These are phyloP conservation scores for Kodamaea sagamina DNA, from an alignment of 805 yeast species.

Conservation along the genomic window DNA sequence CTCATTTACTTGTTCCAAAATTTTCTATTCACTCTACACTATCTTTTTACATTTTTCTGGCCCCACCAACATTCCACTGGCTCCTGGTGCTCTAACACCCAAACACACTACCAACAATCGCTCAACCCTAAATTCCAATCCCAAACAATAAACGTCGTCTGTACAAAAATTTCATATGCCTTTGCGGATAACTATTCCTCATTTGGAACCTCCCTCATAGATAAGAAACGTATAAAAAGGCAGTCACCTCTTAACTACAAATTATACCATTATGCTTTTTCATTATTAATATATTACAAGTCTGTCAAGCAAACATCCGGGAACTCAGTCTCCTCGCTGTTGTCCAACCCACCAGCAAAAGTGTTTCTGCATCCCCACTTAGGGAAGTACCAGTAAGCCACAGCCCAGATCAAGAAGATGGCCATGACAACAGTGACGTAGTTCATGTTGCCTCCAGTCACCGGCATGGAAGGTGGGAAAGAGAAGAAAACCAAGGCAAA, in stretches of 20 bases:
- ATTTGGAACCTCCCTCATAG: too few species aligned
- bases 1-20: too few species aligned
- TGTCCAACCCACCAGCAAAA: slow-evolving; percentile 45
- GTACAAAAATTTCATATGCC: too few species aligned
- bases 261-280: background rate
- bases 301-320: slow-evolving; percentile 43
- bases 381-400: slow-evolving; percentile 47
- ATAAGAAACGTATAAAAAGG: background rate
- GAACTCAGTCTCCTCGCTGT: slow-evolving; percentile 44
- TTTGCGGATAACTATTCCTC: too few species aligned
- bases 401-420: slow-evolving; percentile 34
- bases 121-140: too few species aligned
- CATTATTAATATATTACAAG: slow-evolving; percentile 16
- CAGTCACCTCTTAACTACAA: slow-evolving; percentile 4
- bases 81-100: too few species aligned
- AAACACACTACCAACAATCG: too few species aligned
- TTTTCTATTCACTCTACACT: too few species aligned
- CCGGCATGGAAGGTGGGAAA: slow-evolving; percentile 37
- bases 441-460: slow-evolving; percentile 30
- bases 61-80: too few species aligned
- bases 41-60: too few species aligned
- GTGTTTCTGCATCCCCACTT: slow-evolving; percentile 38
- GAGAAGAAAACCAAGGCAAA: slow-evolving; percentile 42
- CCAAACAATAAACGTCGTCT: too few species aligned
- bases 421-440: slow-evolving; percentile 30